Evolutionary conservation across 495 filamentous ascomycete genomes (phyloP), one percentile per base, ranked within the genome.

Genomic region (Xylaria acuta): DNA sequence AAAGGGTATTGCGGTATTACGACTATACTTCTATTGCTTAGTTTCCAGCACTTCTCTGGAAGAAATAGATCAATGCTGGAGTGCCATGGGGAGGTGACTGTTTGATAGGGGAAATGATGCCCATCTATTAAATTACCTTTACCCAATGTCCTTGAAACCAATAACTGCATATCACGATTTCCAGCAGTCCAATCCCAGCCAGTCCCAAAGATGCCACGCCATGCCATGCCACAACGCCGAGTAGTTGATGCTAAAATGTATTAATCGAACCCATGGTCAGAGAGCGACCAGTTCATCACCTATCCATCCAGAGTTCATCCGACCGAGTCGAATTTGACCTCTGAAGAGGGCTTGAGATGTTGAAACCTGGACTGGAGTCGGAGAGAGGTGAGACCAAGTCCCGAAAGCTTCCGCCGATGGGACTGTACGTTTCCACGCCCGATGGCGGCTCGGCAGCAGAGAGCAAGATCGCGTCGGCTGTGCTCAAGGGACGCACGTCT

Each of bases 391-490:
- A 72, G 3, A 72, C 60, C n/a, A 72, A 18, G 22, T 66, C 63
- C 14, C 51, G 36, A 5, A 58, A 34, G 41, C 49, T 40, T 20
- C 47, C 69, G 53, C 30, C 40, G 41, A 56, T 22, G 30, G 70
- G 63, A 30, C 22, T 62, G 27, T 67, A 72, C 22, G 67, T 62
- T 22, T 59, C 53, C 27, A 70, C 53, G 36, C 18, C 67, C 38
- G 70, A 75, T 25, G 71, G 73, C 2, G 75, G 72, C 30, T 72
- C 75, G 20, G 72, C 69, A 9, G 74, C 66, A 6, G 74, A 65
- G 9, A 79, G 49, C 56, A 76, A 34, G 53, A 73, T 14, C 3
- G 77, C 77, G 20, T 79, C 75, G 14, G 72, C 71, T 20, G 36
- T 36, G 60, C 59, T 71, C 47, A 71, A 40, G 34, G 67, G 56